Evolutionary conservation across 345 rosid genomes (phyloP), one percentile per base, ranked within the genome.

Genomic region (Hypericum androsaemum): DNA sequence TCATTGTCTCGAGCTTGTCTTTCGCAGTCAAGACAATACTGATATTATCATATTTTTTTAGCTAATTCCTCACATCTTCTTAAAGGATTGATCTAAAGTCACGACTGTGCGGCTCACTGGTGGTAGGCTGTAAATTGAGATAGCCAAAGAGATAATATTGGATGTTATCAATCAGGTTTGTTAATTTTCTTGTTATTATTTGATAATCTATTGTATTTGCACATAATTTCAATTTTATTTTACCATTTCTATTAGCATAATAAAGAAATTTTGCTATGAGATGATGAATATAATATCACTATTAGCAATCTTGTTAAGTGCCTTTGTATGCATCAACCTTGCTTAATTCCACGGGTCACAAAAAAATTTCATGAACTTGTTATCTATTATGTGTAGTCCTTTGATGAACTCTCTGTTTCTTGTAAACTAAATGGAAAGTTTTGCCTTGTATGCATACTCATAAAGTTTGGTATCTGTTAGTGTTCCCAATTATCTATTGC

Each of bases 81-180:
- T 39, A 95, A 87, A 70, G 90, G 90, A 86, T 76, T 86, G 71
- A 17, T 77, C 90, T 43, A 82, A 86, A 69, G 97, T 86, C 69
- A 89, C 88, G 69, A 79, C 74, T 37, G 94, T 89, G 38, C 73
- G 96, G 39, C 77, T 89, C 47, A 80, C 96, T 59, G 97, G 97
- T 52, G 84, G 84, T 73, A 86, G 66, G 71, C 81, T 65, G 64
- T 78, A 86, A 62, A 87, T 89, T 66, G 97, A 89, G 64, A 70
- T 77, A 38, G 96, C 96, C 15, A 74, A 71, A 9, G 94, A 80
- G 22, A 60, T 89, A 90, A 83, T 89, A 60, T 74, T 72, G 58
- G 96, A 89, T 45, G 90, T 80, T 54, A 82, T 89, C 90, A 73
- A 48, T 68, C 97, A 89, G 96, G 97, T 89, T 69, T 71, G 84